phyloP scores from a whole-genome alignment of 345 rosid genomes.

The Firmiana major region DNA sequence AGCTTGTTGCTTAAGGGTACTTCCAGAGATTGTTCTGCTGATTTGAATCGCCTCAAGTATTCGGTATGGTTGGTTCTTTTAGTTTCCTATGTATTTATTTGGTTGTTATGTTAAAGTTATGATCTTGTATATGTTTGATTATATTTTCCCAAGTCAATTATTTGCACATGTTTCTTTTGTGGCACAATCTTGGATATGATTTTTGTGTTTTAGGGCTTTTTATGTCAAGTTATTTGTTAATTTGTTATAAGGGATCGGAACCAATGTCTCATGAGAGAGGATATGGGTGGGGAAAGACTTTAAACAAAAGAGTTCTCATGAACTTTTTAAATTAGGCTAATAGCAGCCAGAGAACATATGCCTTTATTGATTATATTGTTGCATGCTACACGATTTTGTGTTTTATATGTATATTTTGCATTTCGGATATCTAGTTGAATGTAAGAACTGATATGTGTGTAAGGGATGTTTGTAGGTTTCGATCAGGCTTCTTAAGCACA shows the following conservation, averaged over 20 bases:
- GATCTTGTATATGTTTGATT: not conserved
- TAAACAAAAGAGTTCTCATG: not conserved
- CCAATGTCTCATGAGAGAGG: not conserved
- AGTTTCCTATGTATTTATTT: not conserved
- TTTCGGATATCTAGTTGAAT: not conserved
- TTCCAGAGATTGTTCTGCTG: conserved; percentile 33
- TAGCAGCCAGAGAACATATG: not conserved
- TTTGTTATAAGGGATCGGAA: not conserved
- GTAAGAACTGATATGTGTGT: conserved; percentile 5
- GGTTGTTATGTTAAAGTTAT: not conserved
- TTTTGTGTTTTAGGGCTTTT: not conserved
- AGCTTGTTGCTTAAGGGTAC: conserved; percentile 59
- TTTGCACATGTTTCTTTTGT: not conserved
- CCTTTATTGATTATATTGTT: conserved; percentile 2
- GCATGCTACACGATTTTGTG: not conserved
- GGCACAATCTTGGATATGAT: not conserved
- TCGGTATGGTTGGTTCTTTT: conserved; percentile 32
- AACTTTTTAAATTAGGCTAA: not conserved
- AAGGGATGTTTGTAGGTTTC: conserved; percentile 40
- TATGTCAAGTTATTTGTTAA: not conserved
- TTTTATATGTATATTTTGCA: not conserved
- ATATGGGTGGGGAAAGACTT: not conserved
- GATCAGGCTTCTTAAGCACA: conserved; percentile 52
- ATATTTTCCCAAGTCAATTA: not conserved
- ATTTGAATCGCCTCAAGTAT: conserved; percentile 59